Base-by-base conservation (phyloP, 768 basidiomycete genomes). In the Steccherinum ochraceum region DNA sequence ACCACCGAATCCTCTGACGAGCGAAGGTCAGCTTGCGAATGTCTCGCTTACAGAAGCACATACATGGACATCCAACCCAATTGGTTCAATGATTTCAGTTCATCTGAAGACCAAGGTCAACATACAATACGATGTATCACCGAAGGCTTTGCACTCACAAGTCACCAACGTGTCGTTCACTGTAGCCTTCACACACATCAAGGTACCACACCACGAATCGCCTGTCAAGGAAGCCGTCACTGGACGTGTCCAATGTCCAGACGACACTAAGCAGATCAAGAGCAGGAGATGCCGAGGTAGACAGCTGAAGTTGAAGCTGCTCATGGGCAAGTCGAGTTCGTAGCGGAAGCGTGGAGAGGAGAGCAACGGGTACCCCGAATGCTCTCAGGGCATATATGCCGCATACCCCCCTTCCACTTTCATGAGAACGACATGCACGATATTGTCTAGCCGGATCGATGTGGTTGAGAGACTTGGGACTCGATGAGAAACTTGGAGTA, bases 11-110 rank as follows among this genome's bases (percentile, higher is more conserved):
- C 79, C 80, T 18, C 58, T 61, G 48, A 2, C 12, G 27, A 56
- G 21, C 24, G 51, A 53, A 45, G 54, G 45, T 60, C 24, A 56
- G 50, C 20, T 44, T 43, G 21, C 7, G n/a, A 10, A 43, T 19
- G 10, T 43, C n/a, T 18, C 11, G 19, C 4, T 40, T 64, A 62
- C 61, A n/a, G n/a, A 77, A 47, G 30, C 30, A 16, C 61, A 12
- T 46, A 62, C 81, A 83, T 62, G 46, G 74, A 77, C 56, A 81
- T 65, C 79, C 79, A 83, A 21, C 79, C 78, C 12, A 76, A 72
- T 61, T 52, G 65, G 52, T 56, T 56, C 24, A 71, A 56, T 23
- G 67, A 60, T 30, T 74, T 72, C 49, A 81, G 54, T 53, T 76
- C 70, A 61, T 79, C 78, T 80, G 52, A 24, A 47, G 48, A 7